A percentile compares a stretch with the other conserved stretches of the same genome.
Conservation (phyloP, 257 asterid genomes). For the Apocynum venetum region DNA sequence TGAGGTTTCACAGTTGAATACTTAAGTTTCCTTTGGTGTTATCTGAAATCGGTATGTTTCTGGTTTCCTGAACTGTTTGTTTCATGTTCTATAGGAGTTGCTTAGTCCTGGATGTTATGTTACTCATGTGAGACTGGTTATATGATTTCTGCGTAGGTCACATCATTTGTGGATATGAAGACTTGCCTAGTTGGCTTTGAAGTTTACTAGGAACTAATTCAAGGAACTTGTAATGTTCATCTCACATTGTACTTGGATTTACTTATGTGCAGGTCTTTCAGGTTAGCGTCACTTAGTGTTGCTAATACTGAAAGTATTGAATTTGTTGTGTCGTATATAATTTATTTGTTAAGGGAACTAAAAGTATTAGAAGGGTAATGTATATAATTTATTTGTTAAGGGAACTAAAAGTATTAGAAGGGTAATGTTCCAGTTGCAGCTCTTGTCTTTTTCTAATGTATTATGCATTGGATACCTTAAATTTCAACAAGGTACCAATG, state of each 20-base stretch:
- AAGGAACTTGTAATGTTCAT: background rate
- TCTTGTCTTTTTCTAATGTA: background rate
- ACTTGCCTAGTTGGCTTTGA: background rate
- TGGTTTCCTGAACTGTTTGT: background rate
- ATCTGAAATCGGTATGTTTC: background rate
- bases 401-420: background rate
- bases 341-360: background rate
- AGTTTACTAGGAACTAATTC: slow-evolving; percentile 1
- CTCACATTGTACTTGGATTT: background rate
- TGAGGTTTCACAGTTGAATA: background rate
- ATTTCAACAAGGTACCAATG: background rate
- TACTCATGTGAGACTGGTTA: background rate
- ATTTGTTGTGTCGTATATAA: background rate
- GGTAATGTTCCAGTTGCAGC: background rate
- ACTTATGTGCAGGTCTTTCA: background rate
- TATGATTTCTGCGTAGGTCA: background rate
- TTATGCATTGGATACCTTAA: background rate
- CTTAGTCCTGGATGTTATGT: background rate
- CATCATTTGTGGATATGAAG: background rate
- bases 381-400: background rate
- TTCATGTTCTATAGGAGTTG: background rate
- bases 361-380: background rate
- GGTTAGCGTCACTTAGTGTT: background rate
- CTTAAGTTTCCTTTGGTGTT: background rate
- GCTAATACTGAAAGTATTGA: background rate